phyloP scores from a whole-genome alignment of 2,329 filamentous ascomycete species.

The Aspergillus spinulosporus region DNA sequence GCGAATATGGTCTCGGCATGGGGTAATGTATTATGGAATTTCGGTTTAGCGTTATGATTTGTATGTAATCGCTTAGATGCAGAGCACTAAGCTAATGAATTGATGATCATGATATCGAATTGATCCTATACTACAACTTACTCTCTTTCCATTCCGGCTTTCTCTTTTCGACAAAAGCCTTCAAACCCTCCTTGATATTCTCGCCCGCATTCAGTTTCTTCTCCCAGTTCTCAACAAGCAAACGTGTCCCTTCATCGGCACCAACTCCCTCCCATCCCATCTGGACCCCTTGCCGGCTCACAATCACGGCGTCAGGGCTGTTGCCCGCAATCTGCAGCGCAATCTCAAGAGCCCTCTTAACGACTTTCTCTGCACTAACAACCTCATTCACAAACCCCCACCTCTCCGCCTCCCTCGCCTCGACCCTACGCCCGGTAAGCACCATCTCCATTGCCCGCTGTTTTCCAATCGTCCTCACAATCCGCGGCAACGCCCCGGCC shows the following conservation, averaged over 20 bases:
- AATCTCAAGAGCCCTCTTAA: slow-evolving; percentile 56
- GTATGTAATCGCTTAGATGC: slow-evolving; percentile 22
- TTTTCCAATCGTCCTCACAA: slow-evolving; percentile 64
- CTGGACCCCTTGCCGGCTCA: slow-evolving; percentile 70
- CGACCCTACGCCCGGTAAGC: slow-evolving; percentile 62
- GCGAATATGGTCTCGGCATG: slow-evolving; percentile 33
- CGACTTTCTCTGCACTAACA: slow-evolving; percentile 26
- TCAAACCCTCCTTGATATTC: slow-evolving; percentile 73
- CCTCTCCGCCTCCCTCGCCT: slow-evolving; percentile 58
- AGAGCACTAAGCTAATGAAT: slow-evolving; percentile 22
- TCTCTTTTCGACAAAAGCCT: slow-evolving; percentile 75
- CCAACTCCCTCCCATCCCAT: slow-evolving; percentile 70
- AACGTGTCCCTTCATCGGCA: slow-evolving; percentile 61
- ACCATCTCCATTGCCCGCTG: slow-evolving; percentile 74
- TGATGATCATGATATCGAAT: neutral
- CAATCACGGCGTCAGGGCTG: slow-evolving; percentile 74
- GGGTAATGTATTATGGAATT: slow-evolving; percentile 27
- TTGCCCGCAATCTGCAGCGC: slow-evolving; percentile 64
- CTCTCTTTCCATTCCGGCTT: slow-evolving; percentile 61
- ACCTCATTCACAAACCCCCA: slow-evolving; percentile 73
- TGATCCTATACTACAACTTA: slow-evolving; percentile 35
- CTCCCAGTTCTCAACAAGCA: slow-evolving; percentile 61
- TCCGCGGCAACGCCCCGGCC: slow-evolving; percentile 68
- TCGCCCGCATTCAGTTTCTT: slow-evolving; percentile 62
- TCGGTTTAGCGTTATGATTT: slow-evolving; percentile 24